Conservation (phyloP, 306 rosid genomes). For the Cicer chorassanicum region DNA sequence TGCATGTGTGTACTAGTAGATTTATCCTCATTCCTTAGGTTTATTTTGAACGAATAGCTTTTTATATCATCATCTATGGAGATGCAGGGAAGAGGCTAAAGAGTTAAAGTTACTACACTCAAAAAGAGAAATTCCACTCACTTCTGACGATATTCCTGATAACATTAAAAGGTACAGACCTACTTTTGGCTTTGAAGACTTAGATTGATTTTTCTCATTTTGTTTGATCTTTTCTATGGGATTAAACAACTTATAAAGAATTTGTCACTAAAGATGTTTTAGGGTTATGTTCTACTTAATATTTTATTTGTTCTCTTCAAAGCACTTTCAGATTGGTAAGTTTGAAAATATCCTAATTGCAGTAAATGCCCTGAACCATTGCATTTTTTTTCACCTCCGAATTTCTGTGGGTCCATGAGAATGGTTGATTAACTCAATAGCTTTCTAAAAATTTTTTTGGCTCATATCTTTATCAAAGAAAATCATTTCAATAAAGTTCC, state of each 20-base stretch:
- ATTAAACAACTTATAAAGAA: constrained; percentile 1
- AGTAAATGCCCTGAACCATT: background rate
- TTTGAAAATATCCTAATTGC: constrained; percentile 10
- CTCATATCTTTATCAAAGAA: constrained; percentile 3
- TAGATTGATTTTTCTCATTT: constrained; percentile 27
- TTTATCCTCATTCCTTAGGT: constrained; percentile 21
- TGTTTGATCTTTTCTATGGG: constrained; percentile 14
- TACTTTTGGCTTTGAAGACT: background rate
- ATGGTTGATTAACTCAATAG: background rate
- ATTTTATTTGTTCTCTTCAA: constrained; percentile 10
- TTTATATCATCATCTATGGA: constrained; percentile 18
- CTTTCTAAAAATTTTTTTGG: constrained; percentile 9
- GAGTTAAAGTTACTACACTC: constrained; percentile 53
- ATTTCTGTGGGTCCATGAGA: background rate
- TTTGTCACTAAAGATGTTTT: background rate
- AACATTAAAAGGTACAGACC: constrained; percentile 63
- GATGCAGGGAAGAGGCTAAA: constrained; percentile 74
- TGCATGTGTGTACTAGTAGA: background rate
- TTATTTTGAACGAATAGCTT: constrained; percentile 31
- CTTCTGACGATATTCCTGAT: constrained; percentile 53
- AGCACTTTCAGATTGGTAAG: constrained; percentile 24
- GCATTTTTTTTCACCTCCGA: constrained; percentile 1
- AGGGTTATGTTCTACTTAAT: background rate
- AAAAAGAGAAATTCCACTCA: constrained; percentile 38
- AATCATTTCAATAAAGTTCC: too few species aligned